Conservation (phyloP, 768 basidiomycete species). For the Naematelia encephala region DNA sequence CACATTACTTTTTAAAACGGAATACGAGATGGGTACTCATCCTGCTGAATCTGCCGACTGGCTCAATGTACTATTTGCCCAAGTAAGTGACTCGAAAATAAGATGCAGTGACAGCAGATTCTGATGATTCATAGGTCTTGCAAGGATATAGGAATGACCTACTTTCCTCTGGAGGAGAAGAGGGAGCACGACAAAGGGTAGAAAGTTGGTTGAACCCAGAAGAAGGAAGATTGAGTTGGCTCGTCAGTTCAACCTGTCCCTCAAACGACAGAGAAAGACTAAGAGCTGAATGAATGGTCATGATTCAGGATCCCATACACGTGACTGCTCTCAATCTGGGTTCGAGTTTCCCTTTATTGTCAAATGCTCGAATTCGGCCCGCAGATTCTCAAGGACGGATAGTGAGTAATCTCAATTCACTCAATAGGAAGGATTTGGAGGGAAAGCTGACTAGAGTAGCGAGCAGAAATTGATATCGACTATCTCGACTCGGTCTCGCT, state of each 20-base stretch:
- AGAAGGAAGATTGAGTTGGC: constrained; percentile 58
- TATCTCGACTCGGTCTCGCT: constrained; percentile 81
- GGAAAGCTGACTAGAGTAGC: constrained; percentile 53
- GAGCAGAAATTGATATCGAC: constrained; percentile 75
- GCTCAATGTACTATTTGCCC: constrained; percentile 80
- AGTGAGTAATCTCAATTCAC: constrained; percentile 30
- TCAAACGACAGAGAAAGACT: constrained; percentile 47
- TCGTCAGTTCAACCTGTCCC: constrained; percentile 33
- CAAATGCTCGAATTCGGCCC: constrained; percentile 63
- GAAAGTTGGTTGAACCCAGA: constrained; percentile 77
- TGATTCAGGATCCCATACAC: constrained; percentile 86
- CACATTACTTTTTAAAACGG: constrained; percentile 49
- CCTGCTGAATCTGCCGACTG: constrained; percentile 76
- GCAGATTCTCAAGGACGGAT: constrained; percentile 51
- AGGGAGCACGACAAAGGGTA: constrained; percentile 71
- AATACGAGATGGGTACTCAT: constrained; percentile 52
- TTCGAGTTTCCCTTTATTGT: constrained; percentile 70
- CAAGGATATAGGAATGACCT: constrained; percentile 69
- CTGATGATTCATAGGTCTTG: constrained; percentile 59
- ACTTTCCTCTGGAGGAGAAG: constrained; percentile 71
- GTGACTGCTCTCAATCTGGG: constrained; percentile 83
- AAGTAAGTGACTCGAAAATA: constrained; percentile 59
- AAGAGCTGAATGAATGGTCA: constrained; percentile 49
- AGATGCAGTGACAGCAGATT: constrained; percentile 54
- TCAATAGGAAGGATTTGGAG: no score